These are phyloP conservation scores for Xylariaceae sp. DNA, from an alignment of 2,329 filamentous ascomycete genomes.

Conservation along the genomic window DNA sequence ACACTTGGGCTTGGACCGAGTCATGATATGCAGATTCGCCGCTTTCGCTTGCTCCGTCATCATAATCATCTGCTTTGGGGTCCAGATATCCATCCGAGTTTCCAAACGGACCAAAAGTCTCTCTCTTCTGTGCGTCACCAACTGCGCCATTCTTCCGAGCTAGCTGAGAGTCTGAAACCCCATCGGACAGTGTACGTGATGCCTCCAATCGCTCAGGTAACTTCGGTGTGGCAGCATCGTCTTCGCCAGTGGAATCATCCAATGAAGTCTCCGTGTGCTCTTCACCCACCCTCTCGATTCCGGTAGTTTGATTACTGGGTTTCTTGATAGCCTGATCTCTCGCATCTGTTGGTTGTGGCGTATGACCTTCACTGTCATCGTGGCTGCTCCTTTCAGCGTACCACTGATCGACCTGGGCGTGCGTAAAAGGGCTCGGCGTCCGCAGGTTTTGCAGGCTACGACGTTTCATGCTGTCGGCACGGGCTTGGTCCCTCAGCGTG, in stretches of 20 bases:
- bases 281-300: conserved; percentile 6
- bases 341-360: too few species aligned
- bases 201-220: conserved; percentile 11
- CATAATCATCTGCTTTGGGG: conserved; percentile 34
- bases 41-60: conserved; percentile 53
- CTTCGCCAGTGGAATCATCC: conserved; percentile 26
- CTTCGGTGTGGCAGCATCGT: conserved; percentile 25
- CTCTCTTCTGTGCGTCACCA: conserved; percentile 8
- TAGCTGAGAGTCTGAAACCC: conserved; percentile 7
- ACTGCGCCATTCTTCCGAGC: conserved; percentile 23
- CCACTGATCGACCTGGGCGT: conserved; percentile 57
- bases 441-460: conserved; percentile 72
- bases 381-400: conserved; percentile 34
- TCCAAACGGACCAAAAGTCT: conserved; percentile 17
- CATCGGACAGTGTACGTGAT: conserved; percentile 4
- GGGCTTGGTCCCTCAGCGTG: conserved; percentile 70
- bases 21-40: conserved; percentile 62
- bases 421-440: conserved; percentile 74
- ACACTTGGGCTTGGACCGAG: conserved; percentile 55
- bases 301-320: conserved; percentile 5
- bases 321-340: conserved; percentile 11
- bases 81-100: conserved; percentile 31
- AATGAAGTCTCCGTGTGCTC: conserved; percentile 27
- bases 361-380: conserved; percentile 9
- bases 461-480: conserved; percentile 73